Percentiles rank a stretch among this genome's conserved stretches.
Evolutionary conservation across 139 green algal genomes (phyloP).

Genomic region (Diplosphaera chodatii): DNA sequence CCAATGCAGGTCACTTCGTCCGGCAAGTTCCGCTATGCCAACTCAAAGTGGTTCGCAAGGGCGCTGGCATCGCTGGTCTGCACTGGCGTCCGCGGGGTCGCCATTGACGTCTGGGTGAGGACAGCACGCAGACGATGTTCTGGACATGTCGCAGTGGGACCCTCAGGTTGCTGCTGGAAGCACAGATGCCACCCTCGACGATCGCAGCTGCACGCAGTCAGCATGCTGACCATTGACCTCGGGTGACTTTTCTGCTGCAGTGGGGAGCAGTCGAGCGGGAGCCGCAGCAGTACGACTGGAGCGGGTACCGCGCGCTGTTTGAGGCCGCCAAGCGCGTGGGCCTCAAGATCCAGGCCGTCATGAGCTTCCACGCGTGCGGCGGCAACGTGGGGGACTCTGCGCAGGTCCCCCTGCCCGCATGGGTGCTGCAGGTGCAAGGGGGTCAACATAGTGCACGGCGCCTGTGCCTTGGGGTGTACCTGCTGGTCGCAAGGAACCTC

Average conservation of each 20-base stretch:
- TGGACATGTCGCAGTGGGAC: too few species aligned
- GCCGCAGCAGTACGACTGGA: slow-evolving; percentile 78
- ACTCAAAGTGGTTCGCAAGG: slow-evolving; percentile 54
- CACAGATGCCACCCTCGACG: too few species aligned
- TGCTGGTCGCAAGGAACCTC: too few species aligned
- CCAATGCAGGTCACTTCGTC: slow-evolving; percentile 57
- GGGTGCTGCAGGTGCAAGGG: slow-evolving; percentile 81
- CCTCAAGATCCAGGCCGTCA: slow-evolving; percentile 82
- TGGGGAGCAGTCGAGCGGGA: slow-evolving; percentile 81
- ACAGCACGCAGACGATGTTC: too few species aligned
- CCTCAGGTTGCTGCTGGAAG: too few species aligned
- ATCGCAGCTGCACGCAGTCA: too few species aligned
- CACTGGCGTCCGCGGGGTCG: slow-evolving; percentile 73
- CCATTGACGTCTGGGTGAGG: slow-evolving; percentile 82
- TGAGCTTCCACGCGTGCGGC: slow-evolving; percentile 91
- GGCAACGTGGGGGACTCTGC: slow-evolving; percentile 88
- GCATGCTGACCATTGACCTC: too few species aligned
- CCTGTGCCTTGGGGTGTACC: too few species aligned
- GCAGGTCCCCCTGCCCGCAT: slow-evolving; percentile 70
- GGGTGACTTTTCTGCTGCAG: slow-evolving; percentile 43
- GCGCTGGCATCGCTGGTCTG: slow-evolving; percentile 60
- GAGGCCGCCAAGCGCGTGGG: slow-evolving; percentile 58
- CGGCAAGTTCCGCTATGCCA: slow-evolving; percentile 66
- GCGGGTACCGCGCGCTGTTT: slow-evolving; percentile 76
- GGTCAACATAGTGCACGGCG: too few species aligned